phyloP scores from a whole-genome alignment of 2,329 filamentous ascomycete species.

The Cercospora sesami region DNA sequence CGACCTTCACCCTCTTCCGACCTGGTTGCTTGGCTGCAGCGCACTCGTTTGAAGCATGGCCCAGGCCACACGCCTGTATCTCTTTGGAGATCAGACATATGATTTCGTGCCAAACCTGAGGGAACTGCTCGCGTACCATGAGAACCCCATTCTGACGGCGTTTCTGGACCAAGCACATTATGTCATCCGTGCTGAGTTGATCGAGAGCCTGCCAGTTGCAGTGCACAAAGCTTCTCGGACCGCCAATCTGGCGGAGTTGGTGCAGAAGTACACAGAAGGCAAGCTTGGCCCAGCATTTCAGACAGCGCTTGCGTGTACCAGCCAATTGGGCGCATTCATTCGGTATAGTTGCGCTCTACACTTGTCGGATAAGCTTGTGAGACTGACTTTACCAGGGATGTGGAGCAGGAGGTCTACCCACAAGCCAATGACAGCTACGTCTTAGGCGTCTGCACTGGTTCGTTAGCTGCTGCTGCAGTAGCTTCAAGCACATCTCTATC shows the following conservation, averaged over 20 bases:
- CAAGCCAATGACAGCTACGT: not conserved
- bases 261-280: not conserved
- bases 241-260: not conserved
- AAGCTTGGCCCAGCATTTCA: not conserved
- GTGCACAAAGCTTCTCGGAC: not conserved
- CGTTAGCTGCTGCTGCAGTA: slow-evolving; percentile 29
- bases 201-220: not conserved
- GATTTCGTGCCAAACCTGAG: slow-evolving; percentile 8
- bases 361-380: not conserved
- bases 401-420: not conserved
- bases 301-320: not conserved
- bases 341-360: not conserved
- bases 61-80: slow-evolving; percentile 12
- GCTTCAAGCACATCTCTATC: slow-evolving; percentile 20
- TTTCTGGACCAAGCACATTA: not conserved
- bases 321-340: not conserved
- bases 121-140: not conserved
- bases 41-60: not conserved
- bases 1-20: not conserved
- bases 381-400: not conserved
- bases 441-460: slow-evolving; percentile 30
- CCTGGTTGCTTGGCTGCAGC: not conserved
- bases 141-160: not conserved
- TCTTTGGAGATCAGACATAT: slow-evolving; percentile 30
- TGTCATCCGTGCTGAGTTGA: not conserved